phyloP scores from a whole-genome alignment of 495 filamentous ascomycete species.

The Trichodelitschia bisporula region DNA sequence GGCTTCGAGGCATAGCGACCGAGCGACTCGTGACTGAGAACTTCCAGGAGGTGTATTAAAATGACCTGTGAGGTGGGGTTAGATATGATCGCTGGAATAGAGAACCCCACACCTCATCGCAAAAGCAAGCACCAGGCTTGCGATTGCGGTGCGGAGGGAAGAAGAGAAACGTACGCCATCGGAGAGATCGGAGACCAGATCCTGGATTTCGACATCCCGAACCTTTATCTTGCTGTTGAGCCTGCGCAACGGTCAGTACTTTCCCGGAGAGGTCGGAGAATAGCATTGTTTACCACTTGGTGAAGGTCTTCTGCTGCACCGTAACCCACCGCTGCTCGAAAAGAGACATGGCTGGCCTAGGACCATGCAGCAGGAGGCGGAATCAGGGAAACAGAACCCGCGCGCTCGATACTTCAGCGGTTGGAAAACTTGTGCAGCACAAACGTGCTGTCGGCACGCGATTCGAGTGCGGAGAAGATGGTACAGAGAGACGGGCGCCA shows the following conservation, averaged over 20 bases:
- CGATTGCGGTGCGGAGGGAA: constrained; percentile 1
- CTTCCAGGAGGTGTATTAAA: constrained; percentile 89
- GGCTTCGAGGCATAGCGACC: constrained; percentile 90
- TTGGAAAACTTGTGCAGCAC: no score
- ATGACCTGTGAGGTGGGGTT: no score
- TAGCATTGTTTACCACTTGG: constrained; percentile 50
- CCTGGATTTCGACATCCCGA: constrained; percentile 48
- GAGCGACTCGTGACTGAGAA: constrained; percentile 76
- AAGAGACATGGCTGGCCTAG: constrained; percentile 30
- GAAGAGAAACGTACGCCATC: constrained; percentile 47
- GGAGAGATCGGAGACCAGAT: constrained; percentile 69
- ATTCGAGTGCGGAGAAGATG: no score
- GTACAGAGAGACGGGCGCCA: no score
- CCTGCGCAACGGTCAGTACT: constrained; percentile 25
- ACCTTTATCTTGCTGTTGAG: constrained; percentile 80
- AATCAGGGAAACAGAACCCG: no score
- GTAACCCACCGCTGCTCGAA: constrained; percentile 81
- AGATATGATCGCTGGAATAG: no score
- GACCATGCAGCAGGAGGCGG: no score
- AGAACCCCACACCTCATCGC: no score
- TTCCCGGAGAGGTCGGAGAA: constrained; percentile 2
- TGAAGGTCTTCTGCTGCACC: constrained; percentile 98
- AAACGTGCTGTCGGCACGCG: no score
- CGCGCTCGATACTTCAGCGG: no score
- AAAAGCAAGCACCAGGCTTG: no score